These are phyloP conservation scores for Crucihimalaya himalaica DNA, from an alignment of 345 rosid species.

Conservation along the genomic window DNA sequence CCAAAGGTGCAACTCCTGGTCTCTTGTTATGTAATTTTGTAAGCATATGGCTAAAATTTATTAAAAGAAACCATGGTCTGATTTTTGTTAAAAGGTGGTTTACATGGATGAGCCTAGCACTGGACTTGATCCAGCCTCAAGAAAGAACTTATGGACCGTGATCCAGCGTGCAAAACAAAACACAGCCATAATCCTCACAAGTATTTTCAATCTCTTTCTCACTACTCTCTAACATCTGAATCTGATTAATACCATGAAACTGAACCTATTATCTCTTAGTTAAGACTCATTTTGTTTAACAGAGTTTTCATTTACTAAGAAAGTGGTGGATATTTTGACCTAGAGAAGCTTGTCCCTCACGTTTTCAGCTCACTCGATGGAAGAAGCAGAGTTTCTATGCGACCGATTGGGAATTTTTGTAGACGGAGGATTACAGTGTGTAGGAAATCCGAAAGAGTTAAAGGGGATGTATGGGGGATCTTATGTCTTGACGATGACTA, in stretches of 20 bases:
- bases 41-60: background rate
- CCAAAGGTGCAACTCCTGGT: slow-evolving; percentile 58
- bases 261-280: background rate
- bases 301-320: background rate
- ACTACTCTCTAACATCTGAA: background rate
- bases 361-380: slow-evolving; percentile 79
- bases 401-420: slow-evolving; percentile 88
- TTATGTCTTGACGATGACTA: slow-evolving; percentile 82
- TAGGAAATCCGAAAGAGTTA: slow-evolving; percentile 87
- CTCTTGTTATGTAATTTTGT: slow-evolving; percentile 14
- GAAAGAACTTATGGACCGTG: slow-evolving; percentile 85
- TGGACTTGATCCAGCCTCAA: slow-evolving; percentile 94
- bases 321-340: slow-evolving; percentile 3
- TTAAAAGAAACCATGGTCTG: background rate
- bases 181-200: slow-evolving; percentile 89
- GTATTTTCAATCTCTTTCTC: slow-evolving; percentile 23
- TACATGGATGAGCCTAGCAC: slow-evolving; percentile 99
- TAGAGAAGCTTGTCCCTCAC: slow-evolving; percentile 24
- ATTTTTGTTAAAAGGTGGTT: slow-evolving; percentile 59
- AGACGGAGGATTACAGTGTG: slow-evolving; percentile 83
- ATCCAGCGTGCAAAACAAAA: slow-evolving; percentile 77
- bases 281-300: background rate
- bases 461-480: slow-evolving; percentile 88
- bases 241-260: background rate
- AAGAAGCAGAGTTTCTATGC: slow-evolving; percentile 93